phyloP scores from a whole-genome alignment of 164 flowering plant genomes.

The Macadamia tetraphylla region DNA sequence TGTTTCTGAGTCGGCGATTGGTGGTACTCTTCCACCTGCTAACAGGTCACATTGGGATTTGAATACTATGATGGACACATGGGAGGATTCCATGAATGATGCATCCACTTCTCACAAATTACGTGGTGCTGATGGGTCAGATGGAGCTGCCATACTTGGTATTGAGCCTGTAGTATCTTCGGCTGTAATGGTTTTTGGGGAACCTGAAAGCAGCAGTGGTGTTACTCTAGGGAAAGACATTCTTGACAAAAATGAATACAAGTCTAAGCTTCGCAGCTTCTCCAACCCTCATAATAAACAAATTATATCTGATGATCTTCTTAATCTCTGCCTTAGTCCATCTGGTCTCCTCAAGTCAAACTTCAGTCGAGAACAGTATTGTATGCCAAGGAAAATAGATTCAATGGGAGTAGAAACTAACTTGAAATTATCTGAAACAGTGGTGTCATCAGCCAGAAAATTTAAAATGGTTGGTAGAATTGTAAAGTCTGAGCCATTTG shows the following conservation, averaged over 20 bases:
- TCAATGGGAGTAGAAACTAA: constrained; percentile 9
- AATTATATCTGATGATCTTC: constrained; percentile 18
- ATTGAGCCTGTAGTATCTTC: constrained; percentile 14
- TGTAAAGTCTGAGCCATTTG: constrained; percentile 51
- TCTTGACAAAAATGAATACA: constrained; percentile 4
- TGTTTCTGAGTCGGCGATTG: not conserved
- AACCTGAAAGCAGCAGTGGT: constrained; percentile 2
- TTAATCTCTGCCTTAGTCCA: constrained; percentile 31
- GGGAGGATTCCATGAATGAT: constrained; percentile 40
- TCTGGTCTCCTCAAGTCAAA: constrained; percentile 11
- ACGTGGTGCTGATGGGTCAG: constrained; percentile 10
- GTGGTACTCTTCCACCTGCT: constrained; percentile 11
- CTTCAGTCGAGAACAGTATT: constrained; percentile 5
- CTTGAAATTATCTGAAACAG: constrained; percentile 5
- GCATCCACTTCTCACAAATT: constrained; percentile 3
- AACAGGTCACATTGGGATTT: constrained; percentile 68
- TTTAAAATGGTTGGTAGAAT: constrained; percentile 9
- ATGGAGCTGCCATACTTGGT: constrained; percentile 5
- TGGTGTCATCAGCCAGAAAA: constrained; percentile 3
- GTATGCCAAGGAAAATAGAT: constrained; percentile 13
- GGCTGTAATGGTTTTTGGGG: constrained; percentile 8
- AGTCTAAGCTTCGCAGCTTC: constrained; percentile 6
- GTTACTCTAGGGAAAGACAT: constrained; percentile 14
- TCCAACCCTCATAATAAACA: constrained; percentile 10
- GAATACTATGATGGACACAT: constrained; percentile 63